These are phyloP conservation scores for Setomelanomma holmii DNA, from an alignment of 2,329 filamentous ascomycete species.

Conservation along the genomic window DNA sequence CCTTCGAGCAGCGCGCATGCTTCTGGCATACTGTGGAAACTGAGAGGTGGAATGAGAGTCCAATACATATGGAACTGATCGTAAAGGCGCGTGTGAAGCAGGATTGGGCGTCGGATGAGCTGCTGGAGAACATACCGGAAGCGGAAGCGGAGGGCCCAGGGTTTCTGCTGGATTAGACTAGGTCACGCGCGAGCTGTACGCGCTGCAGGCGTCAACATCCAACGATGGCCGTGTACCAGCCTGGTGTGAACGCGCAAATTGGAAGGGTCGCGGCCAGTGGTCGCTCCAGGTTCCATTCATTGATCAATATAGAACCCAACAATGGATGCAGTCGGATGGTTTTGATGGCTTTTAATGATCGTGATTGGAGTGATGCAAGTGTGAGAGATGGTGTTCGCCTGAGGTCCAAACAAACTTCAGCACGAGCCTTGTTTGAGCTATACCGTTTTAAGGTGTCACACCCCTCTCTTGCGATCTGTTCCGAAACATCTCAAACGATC, in stretches of 20 bases:
- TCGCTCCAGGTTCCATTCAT: too few species aligned
- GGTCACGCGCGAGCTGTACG: neutral
- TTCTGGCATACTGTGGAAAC: constrained; percentile 12
- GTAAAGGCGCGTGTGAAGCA: constrained; percentile 17
- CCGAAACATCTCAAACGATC: constrained; percentile 25
- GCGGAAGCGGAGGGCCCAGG: neutral
- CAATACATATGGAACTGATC: constrained; percentile 33
- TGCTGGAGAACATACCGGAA: constrained; percentile 14
- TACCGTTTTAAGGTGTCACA: constrained; percentile 8
- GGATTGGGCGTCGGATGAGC: constrained; percentile 29
- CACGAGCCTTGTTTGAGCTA: too few species aligned
- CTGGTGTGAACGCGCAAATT: too few species aligned
- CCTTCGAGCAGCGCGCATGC: constrained; percentile 20
- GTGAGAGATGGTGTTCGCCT: constrained; percentile 11
- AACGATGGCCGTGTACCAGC: neutral
- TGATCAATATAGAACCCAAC: too few species aligned
- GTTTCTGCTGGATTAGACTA: neutral
- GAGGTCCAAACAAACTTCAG: constrained; percentile 26
- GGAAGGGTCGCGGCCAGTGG: too few species aligned
- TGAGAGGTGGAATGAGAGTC: constrained; percentile 31
- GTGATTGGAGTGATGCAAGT: constrained; percentile 4
- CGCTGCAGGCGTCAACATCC: neutral
- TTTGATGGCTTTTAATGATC: neutral
- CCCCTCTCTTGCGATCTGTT: neutral
- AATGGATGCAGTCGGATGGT: neutral